Base-by-base conservation (phyloP, 768 basidiomycete genomes). In the Boletus vinaceobasis region DNA sequence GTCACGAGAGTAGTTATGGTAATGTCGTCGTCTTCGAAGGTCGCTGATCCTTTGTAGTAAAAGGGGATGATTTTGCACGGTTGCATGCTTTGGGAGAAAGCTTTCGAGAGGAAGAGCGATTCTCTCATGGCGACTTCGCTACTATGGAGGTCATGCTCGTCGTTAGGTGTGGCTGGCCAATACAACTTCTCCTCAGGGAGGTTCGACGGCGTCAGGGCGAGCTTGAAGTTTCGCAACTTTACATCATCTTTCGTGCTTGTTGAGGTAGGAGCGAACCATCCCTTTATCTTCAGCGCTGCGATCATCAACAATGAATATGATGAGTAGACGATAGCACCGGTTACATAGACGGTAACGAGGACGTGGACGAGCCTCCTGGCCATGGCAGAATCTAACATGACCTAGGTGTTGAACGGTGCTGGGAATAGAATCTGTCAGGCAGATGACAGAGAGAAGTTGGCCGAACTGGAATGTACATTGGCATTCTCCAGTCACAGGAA, bases 1-100 rank as follows among this genome's bases (percentile, higher is more conserved):
- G 92, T 93, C 35, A 93, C 85, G 32, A 93, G 77, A 0, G 92
- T 94, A 1, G 92, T 89, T 52, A 94, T 83, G 2, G 92, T 93
- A 48, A 94, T 83, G 57, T 92, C 90, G 36, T 86, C 79, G 31
- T 71, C 61, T 45, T 83, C 77, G 57, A 86, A 79, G 11, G 64
- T 60, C 3, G 78, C 80, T 11, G 77, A 76, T 3, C 87, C 88
- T 48, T 82, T 81, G 67, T 89, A 90, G 70, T 87, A 92, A 73
- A 86, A 94, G 0, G 92, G 92, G 21, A 90, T 77, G 50, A 92
- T 82, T 59, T 84, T 83, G 63, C 80, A 86, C 1, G 91, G 90
- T 36, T 81, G 80, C 80, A 88, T 82, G 21, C 83, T 82, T 51
- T 76, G 76, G 4, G 86, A 73, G 60, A 90, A 89, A 5, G 84